Evolutionary conservation across 768 basidiomycete species (phyloP).

Genomic region (Leccinum rimulosum): DNA sequence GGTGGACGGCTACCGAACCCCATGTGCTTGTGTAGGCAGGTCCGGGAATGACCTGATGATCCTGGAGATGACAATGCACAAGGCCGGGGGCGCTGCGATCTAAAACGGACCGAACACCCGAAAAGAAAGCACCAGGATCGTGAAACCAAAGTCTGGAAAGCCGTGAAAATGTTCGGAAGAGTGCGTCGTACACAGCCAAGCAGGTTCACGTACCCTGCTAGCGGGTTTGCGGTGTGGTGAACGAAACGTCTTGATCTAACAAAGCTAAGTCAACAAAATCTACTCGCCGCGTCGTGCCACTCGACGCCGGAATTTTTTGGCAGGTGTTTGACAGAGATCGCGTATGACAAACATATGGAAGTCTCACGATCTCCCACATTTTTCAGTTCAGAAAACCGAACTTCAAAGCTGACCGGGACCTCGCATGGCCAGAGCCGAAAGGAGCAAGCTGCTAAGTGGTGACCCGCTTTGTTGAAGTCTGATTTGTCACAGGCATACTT

Average conservation of each 20-base stretch:
- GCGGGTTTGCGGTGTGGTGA: background rate
- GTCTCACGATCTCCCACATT: slow-evolving; percentile 16
- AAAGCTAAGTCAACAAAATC: background rate
- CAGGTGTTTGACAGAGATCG: slow-evolving; percentile 20
- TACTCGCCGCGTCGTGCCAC: slow-evolving; percentile 10
- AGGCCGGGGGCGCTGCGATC: background rate
- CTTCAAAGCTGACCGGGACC: no score
- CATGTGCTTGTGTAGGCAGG: background rate
- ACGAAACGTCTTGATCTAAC: background rate
- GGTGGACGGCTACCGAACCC: background rate
- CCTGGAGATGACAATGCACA: background rate
- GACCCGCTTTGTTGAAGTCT: slow-evolving; percentile 19
- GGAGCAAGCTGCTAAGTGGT: background rate
- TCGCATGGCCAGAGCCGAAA: background rate
- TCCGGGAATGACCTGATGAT: background rate
- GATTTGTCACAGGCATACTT: slow-evolving; percentile 4
- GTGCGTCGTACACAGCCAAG: background rate
- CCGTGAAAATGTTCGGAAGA: no score
- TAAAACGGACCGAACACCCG: background rate
- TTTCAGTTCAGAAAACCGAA: background rate
- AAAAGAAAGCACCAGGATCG: background rate
- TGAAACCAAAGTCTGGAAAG: no score
- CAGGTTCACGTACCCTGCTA: slow-evolving; percentile 5
- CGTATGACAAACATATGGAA: slow-evolving; percentile 11
- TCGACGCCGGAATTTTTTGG: slow-evolving; percentile 5